Percentiles rank a stretch among this genome's conserved stretches.
Evolutionary conservation across 2,329 filamentous ascomycete genomes (phyloP).

Genomic region (Grosmannia clavigera): DNA sequence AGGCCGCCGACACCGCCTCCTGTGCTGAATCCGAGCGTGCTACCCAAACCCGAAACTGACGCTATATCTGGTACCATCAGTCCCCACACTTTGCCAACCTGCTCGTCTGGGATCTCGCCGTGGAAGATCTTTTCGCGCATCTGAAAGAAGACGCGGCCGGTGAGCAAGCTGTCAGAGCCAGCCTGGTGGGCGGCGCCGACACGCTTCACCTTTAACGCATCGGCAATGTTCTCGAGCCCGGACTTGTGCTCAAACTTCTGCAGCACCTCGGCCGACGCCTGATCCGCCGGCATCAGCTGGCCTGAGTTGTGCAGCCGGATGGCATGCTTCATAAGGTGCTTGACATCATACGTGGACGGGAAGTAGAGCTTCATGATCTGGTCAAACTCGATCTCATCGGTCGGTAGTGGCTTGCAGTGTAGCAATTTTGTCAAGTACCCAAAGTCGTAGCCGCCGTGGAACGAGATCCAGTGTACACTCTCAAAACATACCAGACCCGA

Average conservation of each 20-base stretch:
- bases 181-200: conserved; percentile 83
- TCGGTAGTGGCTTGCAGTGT: conserved; percentile 68
- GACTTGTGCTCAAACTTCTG: conserved; percentile 82
- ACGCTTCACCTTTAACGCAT: conserved; percentile 82
- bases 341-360: conserved; percentile 87
- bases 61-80: conserved; percentile 60
- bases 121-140: conserved; percentile 82
- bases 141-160: conserved; percentile 89
- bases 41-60: conserved; percentile 18
- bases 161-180: conserved; percentile 85
- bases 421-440: conserved; percentile 94
- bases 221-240: conserved; percentile 84
- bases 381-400: conserved; percentile 83
- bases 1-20: not conserved
- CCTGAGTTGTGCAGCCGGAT: conserved; percentile 54
- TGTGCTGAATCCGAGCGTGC: conserved; percentile 6
- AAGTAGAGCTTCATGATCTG: conserved; percentile 86
- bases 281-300: conserved; percentile 51
- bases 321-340: conserved; percentile 89
- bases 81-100: conserved; percentile 86
- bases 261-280: conserved; percentile 58
- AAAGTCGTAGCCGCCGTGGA: conserved; percentile 97
- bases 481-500: conserved; percentile 83
- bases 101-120: conserved; percentile 66
- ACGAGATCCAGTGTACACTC: conserved; percentile 90